Percentiles rank a stretch among this genome's conserved stretches.
Evolutionary conservation across 352 stramenopile genomes (phyloP).

Genomic region (Phytophthora pseudosyringae): DNA sequence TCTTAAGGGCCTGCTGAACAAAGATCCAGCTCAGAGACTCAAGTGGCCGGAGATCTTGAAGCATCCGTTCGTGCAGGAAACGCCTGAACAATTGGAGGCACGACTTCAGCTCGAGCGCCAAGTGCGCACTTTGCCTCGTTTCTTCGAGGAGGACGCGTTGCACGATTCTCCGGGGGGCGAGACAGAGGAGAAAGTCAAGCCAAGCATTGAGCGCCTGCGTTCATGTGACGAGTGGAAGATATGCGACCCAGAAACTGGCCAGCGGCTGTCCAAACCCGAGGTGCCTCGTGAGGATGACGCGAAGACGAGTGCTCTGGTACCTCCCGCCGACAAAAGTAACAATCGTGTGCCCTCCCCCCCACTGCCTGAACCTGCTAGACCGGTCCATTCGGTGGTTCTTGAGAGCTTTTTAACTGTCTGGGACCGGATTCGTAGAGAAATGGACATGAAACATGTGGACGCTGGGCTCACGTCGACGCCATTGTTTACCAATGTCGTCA

Average conservation of each 20-base stretch:
- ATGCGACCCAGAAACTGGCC: slow-evolving; percentile 82
- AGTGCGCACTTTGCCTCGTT: slow-evolving; percentile 65
- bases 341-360: background rate
- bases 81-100: slow-evolving; percentile 59
- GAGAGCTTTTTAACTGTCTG: slow-evolving; percentile 39
- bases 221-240: slow-evolving; percentile 85
- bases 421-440: slow-evolving; percentile 31
- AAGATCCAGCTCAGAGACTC: slow-evolving; percentile 86
- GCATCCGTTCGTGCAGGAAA: slow-evolving; percentile 92
- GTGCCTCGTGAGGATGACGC: background rate
- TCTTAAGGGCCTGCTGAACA: slow-evolving; percentile 89
- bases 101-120: slow-evolving; percentile 63
- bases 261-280: slow-evolving; percentile 35
- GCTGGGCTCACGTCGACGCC: slow-evolving; percentile 23
- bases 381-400: slow-evolving; percentile 10
- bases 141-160: slow-evolving; percentile 65
- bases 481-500: slow-evolving; percentile 31
- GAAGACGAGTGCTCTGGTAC: background rate
- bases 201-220: slow-evolving; percentile 73
- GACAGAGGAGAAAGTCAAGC: slow-evolving; percentile 47
- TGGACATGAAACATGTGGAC: slow-evolving; percentile 32
- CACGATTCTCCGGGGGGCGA: slow-evolving; percentile 29
- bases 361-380: slow-evolving; percentile 1
- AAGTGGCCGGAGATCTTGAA: slow-evolving; percentile 91
- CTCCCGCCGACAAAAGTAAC: slow-evolving; percentile 14